Evolutionary conservation across 352 stramenopile genomes (phyloP), one percentile per base, ranked within the genome.

Genomic region (Phytophthora vignae): DNA sequence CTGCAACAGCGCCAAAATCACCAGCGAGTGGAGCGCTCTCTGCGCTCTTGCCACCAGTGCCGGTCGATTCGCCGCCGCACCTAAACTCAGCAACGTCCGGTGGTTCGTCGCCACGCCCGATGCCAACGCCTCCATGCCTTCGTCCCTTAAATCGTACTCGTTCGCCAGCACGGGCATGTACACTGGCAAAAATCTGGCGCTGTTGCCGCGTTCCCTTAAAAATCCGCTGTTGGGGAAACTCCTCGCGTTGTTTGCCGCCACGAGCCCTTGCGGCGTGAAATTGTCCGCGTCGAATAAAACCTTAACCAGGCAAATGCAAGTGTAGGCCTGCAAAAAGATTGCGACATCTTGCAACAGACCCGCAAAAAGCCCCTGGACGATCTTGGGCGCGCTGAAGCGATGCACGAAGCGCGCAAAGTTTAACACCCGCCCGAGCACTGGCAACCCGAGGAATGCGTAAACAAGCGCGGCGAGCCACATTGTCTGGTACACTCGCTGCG

Each of bases 221-320:
- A 83, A 81, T 1, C 76, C 76, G 31, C 69, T 77, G 21, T 75
- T 79, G 9, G 70, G 67, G 57, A 81, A 79, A 58, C 53, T 78
- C 12, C 64, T 48, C 0, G 54, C 60, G 15, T 62, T 71, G n/a
- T 67, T 72, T 25, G 64, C 66, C 11, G 67, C 58, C 4, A 72
- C 55, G 11, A 60, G 40, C 21, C 46, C 60, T 4, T 69, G 64
- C 8, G 58, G 62, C 29, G 65, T 63, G 5, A 83, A 61, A 59
- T 57, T 67, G 12, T 75, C 44, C 14, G 60, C 61, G 69, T 91
- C 80, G 25, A 91, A 73, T 42, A 91, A 71, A 33, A 90, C 69
- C 65, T 93, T 93, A 15, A 91, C 82, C 19, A 93, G 57, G 64
- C 83, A 88, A 44, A 93, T 89, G 50, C 87, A 73, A 2, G 85